phyloP scores from a whole-genome alignment of 805 yeast genomes.

The Ogataea salicorniae region DNA sequence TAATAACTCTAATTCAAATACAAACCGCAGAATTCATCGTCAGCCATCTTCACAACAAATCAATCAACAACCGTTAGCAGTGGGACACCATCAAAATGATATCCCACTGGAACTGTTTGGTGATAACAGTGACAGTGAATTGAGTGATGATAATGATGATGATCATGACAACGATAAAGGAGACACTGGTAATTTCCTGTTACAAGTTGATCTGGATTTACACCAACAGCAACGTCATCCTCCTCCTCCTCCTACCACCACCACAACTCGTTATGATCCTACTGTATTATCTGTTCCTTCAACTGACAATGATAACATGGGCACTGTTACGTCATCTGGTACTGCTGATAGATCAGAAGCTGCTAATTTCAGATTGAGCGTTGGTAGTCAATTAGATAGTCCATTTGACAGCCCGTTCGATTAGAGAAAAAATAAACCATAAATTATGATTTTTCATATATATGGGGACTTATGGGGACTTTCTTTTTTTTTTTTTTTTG shows the following conservation, averaged over 20 bases:
- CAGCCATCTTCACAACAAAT: background rate
- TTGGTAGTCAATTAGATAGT: constrained; percentile 2
- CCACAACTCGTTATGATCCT: too few relatives aligned
- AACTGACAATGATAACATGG: background rate
- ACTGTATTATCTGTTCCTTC: background rate
- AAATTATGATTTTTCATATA: background rate
- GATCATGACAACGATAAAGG: background rate
- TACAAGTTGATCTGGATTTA: constrained; percentile 18
- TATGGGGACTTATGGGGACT: too few relatives aligned
- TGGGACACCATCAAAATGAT: constrained; percentile 1
- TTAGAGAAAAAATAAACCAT: background rate
- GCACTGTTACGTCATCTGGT: background rate
- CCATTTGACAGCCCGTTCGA: constrained; percentile 19
- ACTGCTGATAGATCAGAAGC: background rate
- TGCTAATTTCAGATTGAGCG: background rate
- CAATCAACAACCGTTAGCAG: too few relatives aligned
- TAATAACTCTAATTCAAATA: background rate
- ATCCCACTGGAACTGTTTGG: constrained; percentile 15
- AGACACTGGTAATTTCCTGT: constrained; percentile 6
- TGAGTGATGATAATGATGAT: background rate
- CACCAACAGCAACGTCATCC: background rate
- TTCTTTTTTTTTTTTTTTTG: too few relatives aligned
- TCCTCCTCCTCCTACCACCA: background rate
- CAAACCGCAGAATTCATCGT: background rate
- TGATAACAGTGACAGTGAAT: constrained; percentile 10